Evolutionary conservation across 2,329 filamentous ascomycete genomes (phyloP), one percentile per base, ranked within the genome.

Genomic region (Nemania serpens): DNA sequence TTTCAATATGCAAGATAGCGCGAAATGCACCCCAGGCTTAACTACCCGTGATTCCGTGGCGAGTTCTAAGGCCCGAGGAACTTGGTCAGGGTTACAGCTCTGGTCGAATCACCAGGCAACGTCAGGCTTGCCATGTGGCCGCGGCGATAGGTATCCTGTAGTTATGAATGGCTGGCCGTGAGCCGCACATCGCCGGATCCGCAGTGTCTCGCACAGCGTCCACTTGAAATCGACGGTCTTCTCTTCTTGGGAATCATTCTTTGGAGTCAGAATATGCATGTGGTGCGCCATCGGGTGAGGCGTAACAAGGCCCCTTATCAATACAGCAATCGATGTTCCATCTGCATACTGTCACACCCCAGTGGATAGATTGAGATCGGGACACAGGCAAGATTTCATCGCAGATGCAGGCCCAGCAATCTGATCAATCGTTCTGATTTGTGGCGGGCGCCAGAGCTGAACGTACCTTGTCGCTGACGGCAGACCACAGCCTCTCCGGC

Each of bases 381-480:
- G 29, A 54, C 56, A 64, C 62, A 3, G 56, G 51, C 60, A 58
- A 64, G 64, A 66, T 66, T 66, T 39, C 58, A 47, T 56, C 61
- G 62, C 56, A 66, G 64, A 56, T 64, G 64, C 59, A 66, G 56
- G 22, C 49, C 36, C 15, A 33, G 25, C 33, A 46, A 54, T 48
- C 42, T 58, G 62, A 62, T 58, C 47, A 57, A 45, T 62, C 59
- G 42, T 22, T 60, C 56, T 66, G 58, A 59, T 61, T 64, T 62
- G 56, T 39, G 37, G 52, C 42, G 46, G 37, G 37, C 50, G 29
- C 41, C 15, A 49, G 58, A 60, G 63, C 59, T 64, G 62, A 55
- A 52, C 36, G 18, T 29, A 22, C 18, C 18, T 34, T 54, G 43
- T 45, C 54, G 50, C 36, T 46, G 55, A 50, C 61, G 58, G 51